Percentiles rank a stretch among this genome's conserved stretches.
Evolutionary conservation across 1,284 basidiomycete genomes (phyloP).

Genomic region (Austroboletus sp.): DNA sequence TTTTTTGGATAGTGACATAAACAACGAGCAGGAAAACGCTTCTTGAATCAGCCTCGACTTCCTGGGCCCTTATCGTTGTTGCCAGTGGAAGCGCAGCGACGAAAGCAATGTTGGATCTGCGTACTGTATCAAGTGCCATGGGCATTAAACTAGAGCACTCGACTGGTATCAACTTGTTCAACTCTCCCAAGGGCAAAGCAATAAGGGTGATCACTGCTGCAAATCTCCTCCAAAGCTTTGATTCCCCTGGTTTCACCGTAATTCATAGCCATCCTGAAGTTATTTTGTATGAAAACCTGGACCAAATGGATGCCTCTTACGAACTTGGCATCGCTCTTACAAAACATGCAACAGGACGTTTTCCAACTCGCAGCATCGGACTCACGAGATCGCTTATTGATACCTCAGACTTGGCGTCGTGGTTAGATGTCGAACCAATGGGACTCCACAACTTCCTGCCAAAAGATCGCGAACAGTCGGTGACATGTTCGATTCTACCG

Average conservation of each 20-base stretch:
- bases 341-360: slow-evolving; percentile 53
- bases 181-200: slow-evolving; percentile 33
- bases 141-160: slow-evolving; percentile 43
- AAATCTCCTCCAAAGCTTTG: slow-evolving; percentile 39
- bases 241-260: slow-evolving; percentile 19
- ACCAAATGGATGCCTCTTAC: slow-evolving; percentile 77
- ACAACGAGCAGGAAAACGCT: slow-evolving; percentile 43
- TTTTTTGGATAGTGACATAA: slow-evolving; percentile 8
- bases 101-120: slow-evolving; percentile 49
- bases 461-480: slow-evolving; percentile 74
- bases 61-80: slow-evolving; percentile 53
- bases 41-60: slow-evolving; percentile 31
- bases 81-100: slow-evolving; percentile 46
- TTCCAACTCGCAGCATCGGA: slow-evolving; percentile 70
- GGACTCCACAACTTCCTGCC: slow-evolving; percentile 78
- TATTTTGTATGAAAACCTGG: slow-evolving; percentile 80
- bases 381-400: slow-evolving; percentile 77
- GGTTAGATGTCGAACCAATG: slow-evolving; percentile 69
- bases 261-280: slow-evolving; percentile 50
- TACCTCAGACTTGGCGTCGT: slow-evolving; percentile 71
- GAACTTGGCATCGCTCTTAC: slow-evolving; percentile 76
- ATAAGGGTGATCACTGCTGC: slow-evolving; percentile 54
- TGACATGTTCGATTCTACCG: slow-evolving; percentile 64
- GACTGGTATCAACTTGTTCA: slow-evolving; percentile 31
- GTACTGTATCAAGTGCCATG: slow-evolving; percentile 34